These are phyloP conservation scores for Alternaria conjuncta DNA, from an alignment of 2,329 filamentous ascomycete species.

Conservation along the genomic window DNA sequence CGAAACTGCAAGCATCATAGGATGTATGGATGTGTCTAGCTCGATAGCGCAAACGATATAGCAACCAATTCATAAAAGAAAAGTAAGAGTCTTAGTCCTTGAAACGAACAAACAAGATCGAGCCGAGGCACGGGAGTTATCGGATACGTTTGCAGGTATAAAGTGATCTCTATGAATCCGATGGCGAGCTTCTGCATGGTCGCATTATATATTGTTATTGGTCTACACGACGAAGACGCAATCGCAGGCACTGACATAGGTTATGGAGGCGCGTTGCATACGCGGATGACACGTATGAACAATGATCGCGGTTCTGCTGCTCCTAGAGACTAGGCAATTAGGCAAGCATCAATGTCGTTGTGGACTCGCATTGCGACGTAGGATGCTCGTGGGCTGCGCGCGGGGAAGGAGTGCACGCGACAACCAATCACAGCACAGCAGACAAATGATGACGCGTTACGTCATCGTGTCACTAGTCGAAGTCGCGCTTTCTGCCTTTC, in stretches of 20 bases:
- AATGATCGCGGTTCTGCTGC: background rate
- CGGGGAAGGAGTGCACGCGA: background rate
- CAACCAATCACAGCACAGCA: background rate
- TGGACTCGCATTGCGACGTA: background rate
- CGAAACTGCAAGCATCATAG: background rate
- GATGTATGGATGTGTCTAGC: background rate
- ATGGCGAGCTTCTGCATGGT: background rate
- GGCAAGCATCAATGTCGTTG: background rate
- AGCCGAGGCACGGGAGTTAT: rapidly evolving
- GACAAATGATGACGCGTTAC: background rate
- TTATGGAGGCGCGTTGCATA: background rate
- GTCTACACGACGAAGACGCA: background rate
- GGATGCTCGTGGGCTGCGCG: background rate
- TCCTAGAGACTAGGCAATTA: background rate
- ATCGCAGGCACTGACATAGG: too few relatives aligned
- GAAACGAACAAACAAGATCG: background rate
- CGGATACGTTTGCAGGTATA: background rate
- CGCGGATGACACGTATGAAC: background rate
- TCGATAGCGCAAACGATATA: background rate
- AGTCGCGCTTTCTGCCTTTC: background rate
- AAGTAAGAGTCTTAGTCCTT: background rate
- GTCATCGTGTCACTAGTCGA: background rate
- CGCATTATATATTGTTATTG: too few relatives aligned
- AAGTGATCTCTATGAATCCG: background rate
- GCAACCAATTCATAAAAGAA: background rate